Percentiles rank a stretch among this genome's conserved stretches.
Conservation (phyloP, 2,329 filamentous ascomycete genomes). For the Parastagonospora nodorum region DNA sequence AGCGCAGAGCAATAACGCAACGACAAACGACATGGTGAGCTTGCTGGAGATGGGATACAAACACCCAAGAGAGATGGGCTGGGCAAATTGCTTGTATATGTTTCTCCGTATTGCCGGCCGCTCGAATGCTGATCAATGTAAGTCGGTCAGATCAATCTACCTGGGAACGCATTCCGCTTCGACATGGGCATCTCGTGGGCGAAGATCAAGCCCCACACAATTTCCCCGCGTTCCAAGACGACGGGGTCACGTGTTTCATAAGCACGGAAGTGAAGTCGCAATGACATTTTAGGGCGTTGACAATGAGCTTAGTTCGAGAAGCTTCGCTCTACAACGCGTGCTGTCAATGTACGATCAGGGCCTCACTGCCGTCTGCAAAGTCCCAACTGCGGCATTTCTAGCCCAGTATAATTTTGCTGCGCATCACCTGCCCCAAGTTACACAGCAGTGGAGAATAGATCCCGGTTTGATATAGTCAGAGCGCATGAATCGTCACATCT, state of each 20-base stretch:
- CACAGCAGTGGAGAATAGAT: too few species aligned
- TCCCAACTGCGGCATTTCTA: too few species aligned
- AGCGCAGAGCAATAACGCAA: neutral
- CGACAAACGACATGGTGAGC: slow-evolving; percentile 46
- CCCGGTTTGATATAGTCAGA: neutral
- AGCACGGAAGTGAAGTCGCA: slow-evolving; percentile 6
- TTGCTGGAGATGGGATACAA: slow-evolving; percentile 23
- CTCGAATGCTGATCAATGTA: neutral
- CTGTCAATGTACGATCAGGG: neutral
- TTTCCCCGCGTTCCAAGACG: slow-evolving; percentile 15
- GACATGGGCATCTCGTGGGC: slow-evolving; percentile 48
- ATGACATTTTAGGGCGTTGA: neutral
- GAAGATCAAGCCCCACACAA: slow-evolving; percentile 31
- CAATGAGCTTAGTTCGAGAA: neutral
- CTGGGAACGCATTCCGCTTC: slow-evolving; percentile 43
- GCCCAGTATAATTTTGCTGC: too few species aligned
- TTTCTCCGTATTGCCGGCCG: neutral
- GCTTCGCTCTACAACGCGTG: neutral
- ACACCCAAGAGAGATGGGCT: slow-evolving; percentile 25
- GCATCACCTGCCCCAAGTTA: too few species aligned
- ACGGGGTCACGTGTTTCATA: slow-evolving; percentile 13
- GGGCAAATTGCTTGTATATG: slow-evolving; percentile 33
- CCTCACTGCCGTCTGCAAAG: too few species aligned
- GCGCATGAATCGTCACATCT: neutral
- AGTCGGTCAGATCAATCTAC: slow-evolving; percentile 35